phyloP scores from a whole-genome alignment of 495 filamentous ascomycete genomes.

The Thozetella sp. region DNA sequence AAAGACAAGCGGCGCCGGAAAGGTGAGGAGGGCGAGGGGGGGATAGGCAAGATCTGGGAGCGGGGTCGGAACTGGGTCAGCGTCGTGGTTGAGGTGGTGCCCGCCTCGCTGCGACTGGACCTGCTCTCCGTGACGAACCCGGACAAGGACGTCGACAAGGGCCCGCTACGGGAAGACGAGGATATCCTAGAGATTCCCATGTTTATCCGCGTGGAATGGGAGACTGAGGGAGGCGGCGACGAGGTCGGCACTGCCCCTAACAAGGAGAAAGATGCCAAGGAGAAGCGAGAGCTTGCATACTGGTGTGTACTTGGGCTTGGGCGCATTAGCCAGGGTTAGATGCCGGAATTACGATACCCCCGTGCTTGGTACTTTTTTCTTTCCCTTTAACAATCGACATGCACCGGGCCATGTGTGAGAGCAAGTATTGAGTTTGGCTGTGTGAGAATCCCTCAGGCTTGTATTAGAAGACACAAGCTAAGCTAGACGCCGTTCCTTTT shows the following conservation, averaged over 20 bases:
- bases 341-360: conserved; percentile 29
- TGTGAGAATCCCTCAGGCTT: conserved; percentile 1
- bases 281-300: conserved; percentile 81
- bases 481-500: conserved; percentile 38
- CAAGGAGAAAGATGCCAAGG: conserved; percentile 44
- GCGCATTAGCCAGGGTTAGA: conserved; percentile 56
- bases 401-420: no score
- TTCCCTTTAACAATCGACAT: no score
- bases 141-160: conserved; percentile 23
- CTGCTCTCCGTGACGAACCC: conserved; percentile 17
- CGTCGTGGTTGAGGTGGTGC: conserved; percentile 88
- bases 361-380: no score
- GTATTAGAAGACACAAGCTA: conserved; percentile 28
- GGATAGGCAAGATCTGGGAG: conserved; percentile 95
- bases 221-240: conserved; percentile 73
- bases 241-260: conserved; percentile 45
- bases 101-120: conserved; percentile 54
- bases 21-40: conserved; percentile 55
- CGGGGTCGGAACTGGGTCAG: conserved; percentile 92
- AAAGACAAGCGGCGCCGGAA: conserved; percentile 37
- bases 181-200: conserved; percentile 95
- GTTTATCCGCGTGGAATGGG: conserved; percentile 91
- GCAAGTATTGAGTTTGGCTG: no score
- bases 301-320: conserved; percentile 94
- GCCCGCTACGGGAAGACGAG: conserved; percentile 67